Base-by-base conservation (phyloP, 169 alveolate genomes). In the Plasmodium reichenowi region DNA sequence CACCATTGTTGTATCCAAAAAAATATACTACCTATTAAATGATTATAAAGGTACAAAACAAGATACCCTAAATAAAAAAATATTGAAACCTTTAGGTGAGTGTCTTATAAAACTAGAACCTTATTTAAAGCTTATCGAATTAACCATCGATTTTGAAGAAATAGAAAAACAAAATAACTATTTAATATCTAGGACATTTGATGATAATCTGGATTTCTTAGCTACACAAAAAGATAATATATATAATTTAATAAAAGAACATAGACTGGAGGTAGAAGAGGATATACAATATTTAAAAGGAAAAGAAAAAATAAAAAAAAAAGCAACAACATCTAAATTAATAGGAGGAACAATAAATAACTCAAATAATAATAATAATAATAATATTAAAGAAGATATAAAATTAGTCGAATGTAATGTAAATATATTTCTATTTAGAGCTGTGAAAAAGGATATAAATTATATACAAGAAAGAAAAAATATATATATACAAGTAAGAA, bases 81-180 rank as follows among this genome's bases (percentile, higher is more conserved):
- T 96, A 43, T 68, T 94, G 22, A 93, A 64, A 26, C 97, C 97
- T 38, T 78, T 98, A 47, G 88, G 89, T 48, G 93, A 88, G 38
- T 88, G 90, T 13, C 72, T 98, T 2, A 88, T 90, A 48, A 94
- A 93, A 47, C 96, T 97, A 72, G 94, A 92, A 15, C 94, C 96
- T 20, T 96, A 96, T 75, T 88, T 96, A 62, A 94, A 96, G 59
- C 93, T 98, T 88, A 96, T 97, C 50, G 99, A 97, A 83, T 93
- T 96, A 85, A 96, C 99, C 2, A 94, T 98, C 12, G 99, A 97
- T 88, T 93, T 97, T 45, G 96, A 95, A 59, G 98, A 96, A 70
- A 98, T 98, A 12, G 96, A 94, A 72, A 93, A 92, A 47, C 47
- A 38, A 5, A 95, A 98, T 48, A 96, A 94, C 56, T 97, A 94